Base-by-base conservation (phyloP, 2,329 filamentous ascomycete genomes). In the Paraphaeosphaeria minitans region DNA sequence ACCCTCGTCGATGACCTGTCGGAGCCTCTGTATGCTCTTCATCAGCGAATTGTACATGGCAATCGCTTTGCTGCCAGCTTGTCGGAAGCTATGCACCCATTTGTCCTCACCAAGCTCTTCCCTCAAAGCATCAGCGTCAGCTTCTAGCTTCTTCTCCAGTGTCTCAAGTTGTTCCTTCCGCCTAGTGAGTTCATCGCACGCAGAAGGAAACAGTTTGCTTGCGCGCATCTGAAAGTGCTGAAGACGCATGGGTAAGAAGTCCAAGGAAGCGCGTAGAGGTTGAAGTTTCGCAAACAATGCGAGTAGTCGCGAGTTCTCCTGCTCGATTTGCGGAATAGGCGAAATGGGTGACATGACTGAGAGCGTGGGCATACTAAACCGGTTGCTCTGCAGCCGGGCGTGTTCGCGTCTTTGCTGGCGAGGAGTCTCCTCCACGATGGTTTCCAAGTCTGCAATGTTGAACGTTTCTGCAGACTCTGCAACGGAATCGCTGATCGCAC, bases 31-130 rank as follows among this genome's bases (percentile, higher is more conserved):
- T 58, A 96, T 87, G 73, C 93, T 97, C 63, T 94, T 86, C 72
- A 96, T 91, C 22, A 98, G 92, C 3, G 93, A 97, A 66, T 97
- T 92, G 73, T 92, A 94, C 93, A 99, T 97, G 80, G 97, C 97
- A 66, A 95, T 87, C 4, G 95, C 94, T 77, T 97, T 93, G 57
- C 90, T 85, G 14, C 93, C 93, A 16, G 95, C 95, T 64, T 95
- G 94, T 57, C 94, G 87, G 80, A 99, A 99, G 37, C 98, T 93
- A 54, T 96, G 84, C 45, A 99, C 89, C 95, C 95, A 99, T 57
- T 93, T 89, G 72, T 99, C 95, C 75, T 99, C 95, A 29, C 93
- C 93, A 4, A 99, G 82, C 75, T 99, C 95, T 73, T 93, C 90
- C 63, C 93, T 86, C 48, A 99, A 78, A 1, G 91, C 90, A 71